These are phyloP conservation scores for Phtheirospermum japonicum DNA, from an alignment of 257 asterid species.

Conservation along the genomic window DNA sequence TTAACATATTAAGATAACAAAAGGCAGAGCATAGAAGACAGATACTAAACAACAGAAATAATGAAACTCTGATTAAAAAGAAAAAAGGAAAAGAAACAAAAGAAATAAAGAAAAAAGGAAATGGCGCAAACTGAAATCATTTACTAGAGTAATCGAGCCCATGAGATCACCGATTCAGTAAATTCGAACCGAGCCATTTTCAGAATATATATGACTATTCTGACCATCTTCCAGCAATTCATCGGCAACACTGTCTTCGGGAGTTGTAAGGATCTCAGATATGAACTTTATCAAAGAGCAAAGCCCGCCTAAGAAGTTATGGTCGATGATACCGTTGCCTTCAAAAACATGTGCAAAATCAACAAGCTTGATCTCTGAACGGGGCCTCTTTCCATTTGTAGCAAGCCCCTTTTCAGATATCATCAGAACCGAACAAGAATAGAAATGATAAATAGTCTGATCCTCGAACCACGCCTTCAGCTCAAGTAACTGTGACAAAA, in stretches of 20 bases:
- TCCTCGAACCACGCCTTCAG: slow-evolving; percentile 93
- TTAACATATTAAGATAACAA: no score
- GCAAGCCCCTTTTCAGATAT: slow-evolving; percentile 68
- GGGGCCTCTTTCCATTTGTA: slow-evolving; percentile 44
- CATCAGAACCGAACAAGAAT: slow-evolving; percentile 64
- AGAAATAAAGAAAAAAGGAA: no score
- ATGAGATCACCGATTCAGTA: slow-evolving; percentile 10
- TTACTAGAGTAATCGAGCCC: no score
- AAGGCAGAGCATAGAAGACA: no score
- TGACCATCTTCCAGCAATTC: slow-evolving; percentile 35
- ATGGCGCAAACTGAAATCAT: background rate
- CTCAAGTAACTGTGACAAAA: slow-evolving; percentile 71
- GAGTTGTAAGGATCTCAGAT: slow-evolving; percentile 57
- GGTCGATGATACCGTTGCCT: slow-evolving; percentile 72
- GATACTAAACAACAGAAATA: no score
- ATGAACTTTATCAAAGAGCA: slow-evolving; percentile 83
- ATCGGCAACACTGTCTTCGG: slow-evolving; percentile 39
- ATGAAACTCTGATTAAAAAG: no score
- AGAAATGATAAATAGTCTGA: slow-evolving; percentile 74
- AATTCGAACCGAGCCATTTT: slow-evolving; percentile 33
- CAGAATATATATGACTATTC: slow-evolving; percentile 30
- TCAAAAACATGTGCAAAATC: slow-evolving; percentile 86
- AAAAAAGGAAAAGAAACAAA: no score
- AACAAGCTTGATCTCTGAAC: slow-evolving; percentile 62
- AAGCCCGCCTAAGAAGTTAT: slow-evolving; percentile 85